phyloP scores from a whole-genome alignment of 2,329 filamentous ascomycete genomes.

The Beauveria sp. region DNA sequence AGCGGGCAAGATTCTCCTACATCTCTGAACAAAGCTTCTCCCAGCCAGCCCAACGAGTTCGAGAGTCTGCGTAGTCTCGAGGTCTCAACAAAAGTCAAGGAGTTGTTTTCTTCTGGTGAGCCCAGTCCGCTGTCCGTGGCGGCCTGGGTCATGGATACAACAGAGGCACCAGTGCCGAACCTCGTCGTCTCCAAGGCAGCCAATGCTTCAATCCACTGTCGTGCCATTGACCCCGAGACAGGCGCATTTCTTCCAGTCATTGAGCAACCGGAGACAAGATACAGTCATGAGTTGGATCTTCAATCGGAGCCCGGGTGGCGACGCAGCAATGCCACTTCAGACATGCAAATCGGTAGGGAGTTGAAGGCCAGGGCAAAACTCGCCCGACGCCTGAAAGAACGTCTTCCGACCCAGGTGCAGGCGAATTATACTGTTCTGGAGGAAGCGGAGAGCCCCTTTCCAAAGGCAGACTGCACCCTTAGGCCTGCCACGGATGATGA shows the following conservation, averaged over 20 bases:
- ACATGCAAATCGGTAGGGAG: slow-evolving; percentile 20
- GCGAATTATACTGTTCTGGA: neutral
- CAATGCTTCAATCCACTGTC: neutral
- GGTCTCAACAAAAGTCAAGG: neutral
- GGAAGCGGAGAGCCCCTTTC: slow-evolving; percentile 17
- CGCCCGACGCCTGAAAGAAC: slow-evolving; percentile 6
- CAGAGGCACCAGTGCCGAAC: neutral
- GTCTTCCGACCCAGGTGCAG: neutral
- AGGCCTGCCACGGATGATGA: slow-evolving; percentile 34
- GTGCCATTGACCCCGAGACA: slow-evolving; percentile 1
- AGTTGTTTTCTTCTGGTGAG: neutral
- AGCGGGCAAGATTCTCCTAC: neutral
- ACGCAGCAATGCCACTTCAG: slow-evolving; percentile 21
- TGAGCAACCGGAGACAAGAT: neutral
- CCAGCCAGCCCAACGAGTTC: neutral
- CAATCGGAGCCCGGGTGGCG: slow-evolving; percentile 18
- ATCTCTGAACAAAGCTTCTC: neutral
- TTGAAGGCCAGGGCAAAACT: slow-evolving; percentile 17
- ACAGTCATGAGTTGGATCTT: neutral
- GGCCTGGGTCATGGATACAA: neutral
- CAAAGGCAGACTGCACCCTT: slow-evolving; percentile 28
- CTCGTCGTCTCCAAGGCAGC: neutral
- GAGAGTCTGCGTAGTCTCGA: neutral
- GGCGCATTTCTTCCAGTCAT: neutral
- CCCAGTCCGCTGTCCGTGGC: neutral